Base-by-base conservation (phyloP, 2,329 filamentous ascomycete genomes). In the Aspergillus novoparasiticus region DNA sequence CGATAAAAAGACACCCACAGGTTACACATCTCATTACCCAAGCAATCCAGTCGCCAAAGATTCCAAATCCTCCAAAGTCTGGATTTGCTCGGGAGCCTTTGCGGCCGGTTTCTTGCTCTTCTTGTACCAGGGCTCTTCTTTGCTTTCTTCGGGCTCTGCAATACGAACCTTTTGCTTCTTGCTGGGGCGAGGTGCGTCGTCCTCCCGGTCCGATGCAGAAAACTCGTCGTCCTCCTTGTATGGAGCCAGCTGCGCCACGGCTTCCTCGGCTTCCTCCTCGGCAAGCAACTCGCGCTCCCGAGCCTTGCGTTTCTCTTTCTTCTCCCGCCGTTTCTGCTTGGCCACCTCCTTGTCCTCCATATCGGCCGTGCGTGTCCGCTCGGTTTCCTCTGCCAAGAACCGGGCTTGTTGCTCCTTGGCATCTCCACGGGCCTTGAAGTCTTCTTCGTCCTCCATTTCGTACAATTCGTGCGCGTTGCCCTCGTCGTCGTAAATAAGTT, bases 401-500 rank as follows among this genome's bases (percentile, higher is more conserved):
- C 85, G 86, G 70, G 85, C 83, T 54, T 93, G 86, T 78, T 96
- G 93, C 56, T 86, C 86, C 68, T 93, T 90, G 3, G 92, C 90
- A 28, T 89, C 83, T 41, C 94, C 95, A 59, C 89, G 86, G 45
- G 86, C 85, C 66, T 83, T 84, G 84, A 98, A 99, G 68, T 89
- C 87, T 0, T 89, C 88, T 79, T 97, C 93, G 76, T 91, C 87
- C 74, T 94, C 90, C 69, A 99, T 88, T 76, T 96, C 91, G 81
- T 98, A 97, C 16, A 96, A 78, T 66, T 91, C 87, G 76, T 95
- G 93, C 3, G 93, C 85, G 65, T 91, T 89, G 69, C 94, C 94
- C 36, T 97, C 93, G 55, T 97, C 94, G 79, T 98, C 94, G 76
- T 94, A 99, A 6, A 97, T 85, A 9, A 97, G 82, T 76, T 95